phyloP scores from a whole-genome alignment of 495 filamentous ascomycete genomes.

The Xylaria longipes region DNA sequence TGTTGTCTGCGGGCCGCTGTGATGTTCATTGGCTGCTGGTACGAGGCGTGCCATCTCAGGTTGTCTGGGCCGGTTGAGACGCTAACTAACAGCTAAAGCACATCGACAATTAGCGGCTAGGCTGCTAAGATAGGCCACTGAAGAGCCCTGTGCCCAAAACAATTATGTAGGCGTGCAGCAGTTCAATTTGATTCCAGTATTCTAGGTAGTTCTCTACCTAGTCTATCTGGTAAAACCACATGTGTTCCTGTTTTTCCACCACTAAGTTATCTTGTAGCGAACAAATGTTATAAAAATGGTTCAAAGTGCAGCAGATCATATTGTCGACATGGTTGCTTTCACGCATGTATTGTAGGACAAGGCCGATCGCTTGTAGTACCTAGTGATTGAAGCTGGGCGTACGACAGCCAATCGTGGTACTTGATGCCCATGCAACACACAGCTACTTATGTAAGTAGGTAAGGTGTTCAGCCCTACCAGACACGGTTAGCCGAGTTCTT shows the following conservation, averaged over 20 bases:
- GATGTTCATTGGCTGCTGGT: conserved; percentile 23
- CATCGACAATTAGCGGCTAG: background rate
- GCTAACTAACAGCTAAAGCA: conserved; percentile 13
- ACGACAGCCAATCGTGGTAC: conserved; percentile 39
- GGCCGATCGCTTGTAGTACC: conserved; percentile 10
- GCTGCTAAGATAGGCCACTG: background rate
- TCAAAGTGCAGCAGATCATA: conserved; percentile 12
- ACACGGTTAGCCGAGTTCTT: background rate
- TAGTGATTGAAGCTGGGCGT: conserved; percentile 28
- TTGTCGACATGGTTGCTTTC: conserved; percentile 8
- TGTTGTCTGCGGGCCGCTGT: background rate
- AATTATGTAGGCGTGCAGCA: background rate
- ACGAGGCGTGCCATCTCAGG: conserved; percentile 12
- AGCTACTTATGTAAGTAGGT: conserved; percentile 13
- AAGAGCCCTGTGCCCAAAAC: background rate
- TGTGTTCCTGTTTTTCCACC: background rate
- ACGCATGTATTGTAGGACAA: conserved; percentile 21
- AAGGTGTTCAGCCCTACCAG: conserved; percentile 20
- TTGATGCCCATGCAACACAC: conserved; percentile 15
- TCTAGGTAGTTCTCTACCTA: background rate
- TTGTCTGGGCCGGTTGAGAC: background rate
- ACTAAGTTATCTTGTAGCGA: background rate
- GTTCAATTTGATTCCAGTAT: background rate
- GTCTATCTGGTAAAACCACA: background rate
- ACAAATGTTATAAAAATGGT: background rate